Percentiles rank a stretch among this genome's conserved stretches.
phyloP scores from a whole-genome alignment of 2,329 filamentous ascomycete genomes.

The Trichoderma afroharzianum region DNA sequence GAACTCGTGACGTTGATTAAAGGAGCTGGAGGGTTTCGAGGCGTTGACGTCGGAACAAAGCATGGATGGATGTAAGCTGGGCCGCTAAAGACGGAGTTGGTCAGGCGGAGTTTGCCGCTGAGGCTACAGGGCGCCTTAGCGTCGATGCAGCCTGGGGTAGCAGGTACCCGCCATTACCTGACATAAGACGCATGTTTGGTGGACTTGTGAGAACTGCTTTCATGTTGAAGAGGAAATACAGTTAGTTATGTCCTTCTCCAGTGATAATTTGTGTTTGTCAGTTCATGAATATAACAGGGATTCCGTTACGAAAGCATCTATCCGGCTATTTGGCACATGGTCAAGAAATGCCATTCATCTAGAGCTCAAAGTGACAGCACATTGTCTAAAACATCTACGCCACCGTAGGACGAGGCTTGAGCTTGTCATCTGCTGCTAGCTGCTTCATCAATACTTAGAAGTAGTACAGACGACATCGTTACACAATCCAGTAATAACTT shows the following conservation, averaged over 20 bases:
- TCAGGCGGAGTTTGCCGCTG: background rate
- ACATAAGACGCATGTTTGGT: background rate
- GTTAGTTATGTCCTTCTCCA: background rate
- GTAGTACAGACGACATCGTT: background rate
- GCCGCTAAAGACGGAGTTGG: background rate
- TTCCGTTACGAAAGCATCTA: background rate
- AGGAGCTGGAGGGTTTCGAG: background rate
- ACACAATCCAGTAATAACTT: background rate
- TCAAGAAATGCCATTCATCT: background rate
- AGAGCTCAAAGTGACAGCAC: background rate
- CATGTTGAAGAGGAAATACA: background rate
- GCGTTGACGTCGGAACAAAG: background rate
- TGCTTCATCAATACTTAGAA: background rate
- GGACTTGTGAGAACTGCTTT: background rate
- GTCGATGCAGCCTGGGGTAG: background rate
- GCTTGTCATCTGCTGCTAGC: background rate
- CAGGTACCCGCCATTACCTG: background rate
- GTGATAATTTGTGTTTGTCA: background rate
- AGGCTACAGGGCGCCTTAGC: conserved; percentile 9
- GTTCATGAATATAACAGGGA: background rate
- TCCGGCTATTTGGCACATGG: background rate
- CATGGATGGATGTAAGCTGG: background rate
- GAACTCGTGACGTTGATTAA: background rate
- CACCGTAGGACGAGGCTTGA: background rate
- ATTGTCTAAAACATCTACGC: conserved; percentile 12